Evolutionary conservation across 2,329 filamentous ascomycete species (phyloP).

Genomic region (Knufia petricola): DNA sequence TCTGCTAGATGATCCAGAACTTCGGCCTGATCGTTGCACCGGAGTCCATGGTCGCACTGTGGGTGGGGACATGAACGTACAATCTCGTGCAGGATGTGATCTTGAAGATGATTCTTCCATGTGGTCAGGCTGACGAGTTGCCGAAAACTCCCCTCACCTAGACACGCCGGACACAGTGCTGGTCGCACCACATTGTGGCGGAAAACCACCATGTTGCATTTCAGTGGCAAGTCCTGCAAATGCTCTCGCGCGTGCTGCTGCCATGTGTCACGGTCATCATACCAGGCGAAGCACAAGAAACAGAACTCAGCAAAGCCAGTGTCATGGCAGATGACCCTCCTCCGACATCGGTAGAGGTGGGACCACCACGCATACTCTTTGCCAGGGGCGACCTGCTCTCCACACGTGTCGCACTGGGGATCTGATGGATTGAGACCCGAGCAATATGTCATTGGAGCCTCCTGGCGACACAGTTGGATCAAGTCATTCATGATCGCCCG

Average conservation of each 20-base stretch:
- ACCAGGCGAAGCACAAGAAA: conserved; percentile 9
- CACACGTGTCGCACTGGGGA: not conserved
- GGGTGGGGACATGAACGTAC: conserved; percentile 1
- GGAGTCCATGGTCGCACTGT: not conserved
- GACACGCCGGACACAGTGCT: conserved; percentile 6
- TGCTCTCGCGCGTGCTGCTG: not conserved
- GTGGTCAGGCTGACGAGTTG: conserved; percentile 4
- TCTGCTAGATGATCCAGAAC: conserved; percentile 7
- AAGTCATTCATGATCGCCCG: conserved; percentile 9
- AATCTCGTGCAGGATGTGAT: not conserved
- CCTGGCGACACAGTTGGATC: conserved; percentile 1
- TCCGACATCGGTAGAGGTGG: conserved; percentile 3
- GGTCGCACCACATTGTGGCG: conserved; percentile 6
- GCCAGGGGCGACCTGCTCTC: too few relatives aligned
- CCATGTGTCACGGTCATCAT: not conserved
- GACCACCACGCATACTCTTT: not conserved
- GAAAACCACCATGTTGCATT: conserved; percentile 7
- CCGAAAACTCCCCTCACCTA: conserved; percentile 1
- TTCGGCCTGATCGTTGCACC: not conserved
- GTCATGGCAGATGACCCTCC: not conserved
- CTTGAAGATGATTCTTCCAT: conserved; percentile 5
- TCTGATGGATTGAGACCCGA: conserved; percentile 7
- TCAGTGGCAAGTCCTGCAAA: not conserved
- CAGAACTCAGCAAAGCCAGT: conserved; percentile 4
- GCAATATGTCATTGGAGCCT: conserved; percentile 5